phyloP scores from a whole-genome alignment of 108 stramenopile species.

The Nitzschia sp. region DNA sequence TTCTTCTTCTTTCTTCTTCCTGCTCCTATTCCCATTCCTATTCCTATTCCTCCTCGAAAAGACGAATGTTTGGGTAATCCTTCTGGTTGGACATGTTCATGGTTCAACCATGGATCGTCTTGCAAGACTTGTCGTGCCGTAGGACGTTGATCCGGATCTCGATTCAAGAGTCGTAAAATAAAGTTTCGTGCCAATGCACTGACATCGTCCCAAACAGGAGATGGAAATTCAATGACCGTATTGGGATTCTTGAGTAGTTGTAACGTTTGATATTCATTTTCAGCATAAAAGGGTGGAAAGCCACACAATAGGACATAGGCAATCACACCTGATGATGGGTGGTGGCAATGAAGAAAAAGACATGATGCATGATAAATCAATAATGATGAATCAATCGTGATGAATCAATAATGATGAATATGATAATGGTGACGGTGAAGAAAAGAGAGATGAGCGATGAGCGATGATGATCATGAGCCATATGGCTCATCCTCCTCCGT shows the following conservation, averaged over 20 bases:
- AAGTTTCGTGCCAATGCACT: constrained; percentile 21
- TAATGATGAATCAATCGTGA: too few relatives aligned
- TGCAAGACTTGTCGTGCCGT: constrained; percentile 32
- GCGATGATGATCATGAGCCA: too few relatives aligned
- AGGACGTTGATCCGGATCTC: constrained; percentile 39
- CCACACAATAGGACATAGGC: constrained; percentile 84
- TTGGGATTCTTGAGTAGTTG: constrained; percentile 28
- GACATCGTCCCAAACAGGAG: constrained; percentile 40
- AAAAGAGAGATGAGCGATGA: too few relatives aligned
- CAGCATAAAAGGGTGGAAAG: constrained; percentile 74
- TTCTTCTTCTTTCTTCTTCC: too few relatives aligned
- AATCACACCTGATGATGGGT: too few relatives aligned
- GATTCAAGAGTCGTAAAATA: constrained; percentile 37
- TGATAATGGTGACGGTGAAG: too few relatives aligned
- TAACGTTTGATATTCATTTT: constrained; percentile 39
- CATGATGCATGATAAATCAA: too few relatives aligned
- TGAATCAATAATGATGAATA: too few relatives aligned
- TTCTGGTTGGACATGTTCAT: constrained; percentile 5
- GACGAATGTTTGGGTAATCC: background rate
- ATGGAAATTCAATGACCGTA: constrained; percentile 37
- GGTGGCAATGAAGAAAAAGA: too few relatives aligned
- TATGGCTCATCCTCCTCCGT: too few relatives aligned
- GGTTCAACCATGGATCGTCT: constrained; percentile 28
- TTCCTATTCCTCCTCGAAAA: too few relatives aligned
- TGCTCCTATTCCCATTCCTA: too few relatives aligned